Base-by-base conservation (phyloP, 495 filamentous ascomycete genomes). In the Podospora comata region DNA sequence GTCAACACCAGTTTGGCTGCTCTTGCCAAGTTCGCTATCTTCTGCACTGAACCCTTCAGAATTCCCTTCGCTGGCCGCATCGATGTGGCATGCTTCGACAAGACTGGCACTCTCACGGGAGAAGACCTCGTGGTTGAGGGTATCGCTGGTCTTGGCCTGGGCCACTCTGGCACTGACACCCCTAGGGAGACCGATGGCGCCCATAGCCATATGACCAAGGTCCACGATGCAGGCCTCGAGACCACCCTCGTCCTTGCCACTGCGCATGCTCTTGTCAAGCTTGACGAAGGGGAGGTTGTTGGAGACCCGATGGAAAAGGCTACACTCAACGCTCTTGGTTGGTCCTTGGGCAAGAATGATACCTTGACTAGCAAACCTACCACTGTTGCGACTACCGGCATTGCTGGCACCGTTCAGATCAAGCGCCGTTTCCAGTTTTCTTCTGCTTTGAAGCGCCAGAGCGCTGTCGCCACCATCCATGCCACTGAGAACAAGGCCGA, bases 251-350 rank as follows among this genome's bases (percentile, higher is more conserved):
- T 98, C 27, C 86, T 99, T 58, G 95, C 96, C 30, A 97, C 92
- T 60, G 95, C 95, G 11, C 95, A 99, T 76, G 95, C 95, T 19
- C 82, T 99, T 44, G 95, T 99, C 27, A 96, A 92, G 72, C 82
- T 99, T 5, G 95, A 99, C 71, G 95, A 99, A 76, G 96, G 95
- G 20, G 95, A 99, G 18, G 88, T 98, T 68, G 96, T 98, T 60
- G 95, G 95, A 69, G 95, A 99, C 76, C 95, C 95, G 18, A 99
- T 99, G 95, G 95, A 99, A 74, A 97, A 97, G 78, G 95, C 95
- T 54, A 97, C 95, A 13, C 82, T 99, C 20, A 82, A 83, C 13
- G 91, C 93, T 66, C 87, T 99, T 61, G 93, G 94, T 48, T 99
- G 95, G 95, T 87, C 85, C 56, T 83, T 99, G 30, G 93, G 94